Evolutionary conservation across 176 grass and related monocot species (phyloP), one percentile per base, ranked within the genome.

Genomic region (Aegilops longissima): DNA sequence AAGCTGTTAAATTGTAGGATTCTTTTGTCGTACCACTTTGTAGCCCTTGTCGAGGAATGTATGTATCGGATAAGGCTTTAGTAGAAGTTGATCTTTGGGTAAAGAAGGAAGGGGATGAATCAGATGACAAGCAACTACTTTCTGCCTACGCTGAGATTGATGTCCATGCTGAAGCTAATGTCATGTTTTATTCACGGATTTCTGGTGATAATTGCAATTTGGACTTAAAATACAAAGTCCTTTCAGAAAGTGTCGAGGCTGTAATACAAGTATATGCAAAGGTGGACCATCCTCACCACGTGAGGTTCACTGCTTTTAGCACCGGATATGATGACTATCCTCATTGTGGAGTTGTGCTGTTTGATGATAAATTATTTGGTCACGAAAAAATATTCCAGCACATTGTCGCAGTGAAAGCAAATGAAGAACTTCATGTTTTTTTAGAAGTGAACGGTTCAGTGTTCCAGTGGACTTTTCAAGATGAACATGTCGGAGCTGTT

Each of bases 71-170:
- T 62, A 52, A 69, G 78, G 84, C 84, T 80, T 62, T 86, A 10
- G n/a, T 86, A 56, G 84, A 86, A 45, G 65, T 86, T 61, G 84
- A 86, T 86, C 49, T 86, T 45, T 79, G 76, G 84, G 66, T 42
- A 27, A 79, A 86, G 13, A 80, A 80, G 17, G 76, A 86, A 80
- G 66, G 84, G 51, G 52, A 71, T 9, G 9, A 5, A 86, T 86
- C 84, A 20, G 25, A 9, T 45, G 76, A 86, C 68, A 78, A 86
- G 16, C 24, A 49, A 20, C 31, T 80, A 72, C 25, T 86, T n/a
- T 80, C 66, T 68, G 74, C 24, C 9, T 83, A 67, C 18, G 39
- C 65, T 31, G 75, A 86, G 84, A 70, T 86, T 39, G 9, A 25
- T 7, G 12, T 20, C 35, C 2, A 4, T n/a, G 9, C 24, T 10